phyloP scores from a whole-genome alignment of 192 early-diverging fungal genomes.

The Podila horticola region DNA sequence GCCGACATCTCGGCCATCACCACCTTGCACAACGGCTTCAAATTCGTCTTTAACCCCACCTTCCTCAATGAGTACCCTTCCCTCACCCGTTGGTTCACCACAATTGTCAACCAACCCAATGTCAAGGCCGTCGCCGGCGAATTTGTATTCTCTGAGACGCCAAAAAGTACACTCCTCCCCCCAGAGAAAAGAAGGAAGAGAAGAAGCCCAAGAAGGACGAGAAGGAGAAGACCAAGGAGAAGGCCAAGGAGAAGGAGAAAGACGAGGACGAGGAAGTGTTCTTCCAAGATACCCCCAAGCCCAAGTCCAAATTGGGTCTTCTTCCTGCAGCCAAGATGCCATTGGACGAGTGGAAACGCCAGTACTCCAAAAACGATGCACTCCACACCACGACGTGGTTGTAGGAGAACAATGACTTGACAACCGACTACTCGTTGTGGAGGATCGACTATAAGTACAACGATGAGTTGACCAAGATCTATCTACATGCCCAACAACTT shows the following conservation, averaged over 20 bases:
- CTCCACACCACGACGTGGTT: conserved; percentile 87
- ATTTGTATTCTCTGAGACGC: background rate
- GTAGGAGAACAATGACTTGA: conserved; percentile 85
- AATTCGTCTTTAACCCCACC: conserved; percentile 66
- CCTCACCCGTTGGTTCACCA: conserved; percentile 89
- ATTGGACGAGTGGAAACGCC: conserved; percentile 92
- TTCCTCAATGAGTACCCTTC: conserved; percentile 86
- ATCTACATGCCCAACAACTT: conserved; percentile 93
- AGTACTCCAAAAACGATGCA: conserved; percentile 94
- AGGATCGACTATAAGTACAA: conserved; percentile 93
- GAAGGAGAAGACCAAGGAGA: conserved; percentile 47
- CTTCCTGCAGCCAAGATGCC: conserved; percentile 80
- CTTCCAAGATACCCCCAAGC: conserved; percentile 69
- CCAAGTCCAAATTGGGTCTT: conserved; percentile 85
- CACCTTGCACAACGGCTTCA: conserved; percentile 55
- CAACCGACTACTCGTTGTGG: conserved; percentile 85
- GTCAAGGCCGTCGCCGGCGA: conserved; percentile 83
- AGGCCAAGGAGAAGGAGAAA: conserved; percentile 53
- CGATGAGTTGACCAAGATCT: conserved; percentile 81
- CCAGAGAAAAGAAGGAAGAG: conserved; percentile 69
- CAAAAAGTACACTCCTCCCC: conserved; percentile 14
- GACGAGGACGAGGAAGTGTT: conserved; percentile 67
- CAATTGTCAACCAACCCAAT: conserved; percentile 77
- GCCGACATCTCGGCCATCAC: conserved; percentile 82
- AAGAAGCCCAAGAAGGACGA: conserved; percentile 57